A percentile compares a stretch with the other conserved stretches of the same genome.
These are phyloP conservation scores for Penicillium steckii DNA, from an alignment of 495 filamentous ascomycete species.

Conservation along the genomic window DNA sequence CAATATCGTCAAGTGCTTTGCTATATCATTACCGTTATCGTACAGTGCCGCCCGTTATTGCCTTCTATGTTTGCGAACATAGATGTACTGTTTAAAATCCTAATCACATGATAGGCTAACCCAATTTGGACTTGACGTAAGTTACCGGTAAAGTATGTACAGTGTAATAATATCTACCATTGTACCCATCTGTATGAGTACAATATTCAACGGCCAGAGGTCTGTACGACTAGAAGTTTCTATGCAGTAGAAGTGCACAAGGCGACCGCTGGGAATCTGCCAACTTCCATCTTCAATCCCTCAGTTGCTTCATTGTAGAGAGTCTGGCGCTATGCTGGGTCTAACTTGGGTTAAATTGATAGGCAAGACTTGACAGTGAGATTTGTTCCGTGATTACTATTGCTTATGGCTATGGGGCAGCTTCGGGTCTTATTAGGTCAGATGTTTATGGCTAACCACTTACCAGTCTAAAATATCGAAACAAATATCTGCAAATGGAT, in stretches of 20 bases:
- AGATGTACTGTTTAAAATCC: not conserved
- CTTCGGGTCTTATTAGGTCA: conserved; percentile 19
- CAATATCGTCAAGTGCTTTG: no score
- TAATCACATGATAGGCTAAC: conserved; percentile 4
- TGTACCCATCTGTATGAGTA: conserved; percentile 9
- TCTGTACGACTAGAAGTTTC: conserved; percentile 11
- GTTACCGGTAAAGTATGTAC: conserved; percentile 10
- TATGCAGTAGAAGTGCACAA: conserved; percentile 15
- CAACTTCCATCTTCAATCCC: conserved; percentile 11
- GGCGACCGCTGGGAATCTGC: conserved; percentile 12
- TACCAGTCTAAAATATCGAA: no score
- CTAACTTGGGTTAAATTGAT: conserved; percentile 14
- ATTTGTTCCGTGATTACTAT: conserved; percentile 17
- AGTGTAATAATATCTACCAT: conserved; percentile 6
- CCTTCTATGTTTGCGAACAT: not conserved
- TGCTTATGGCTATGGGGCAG: conserved; percentile 15
- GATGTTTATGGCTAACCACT: conserved; percentile 15
- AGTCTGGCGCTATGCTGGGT: conserved; percentile 5
- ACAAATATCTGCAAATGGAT: conserved; percentile 37
- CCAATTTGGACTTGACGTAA: conserved; percentile 9
- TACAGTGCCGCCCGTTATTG: not conserved
- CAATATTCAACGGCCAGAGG: not conserved
- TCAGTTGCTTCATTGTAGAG: conserved; percentile 15
- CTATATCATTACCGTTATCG: no score
- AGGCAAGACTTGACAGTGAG: conserved; percentile 15